Base-by-base conservation (phyloP, 352 stramenopile species). In the Globisporangium canariense region DNA sequence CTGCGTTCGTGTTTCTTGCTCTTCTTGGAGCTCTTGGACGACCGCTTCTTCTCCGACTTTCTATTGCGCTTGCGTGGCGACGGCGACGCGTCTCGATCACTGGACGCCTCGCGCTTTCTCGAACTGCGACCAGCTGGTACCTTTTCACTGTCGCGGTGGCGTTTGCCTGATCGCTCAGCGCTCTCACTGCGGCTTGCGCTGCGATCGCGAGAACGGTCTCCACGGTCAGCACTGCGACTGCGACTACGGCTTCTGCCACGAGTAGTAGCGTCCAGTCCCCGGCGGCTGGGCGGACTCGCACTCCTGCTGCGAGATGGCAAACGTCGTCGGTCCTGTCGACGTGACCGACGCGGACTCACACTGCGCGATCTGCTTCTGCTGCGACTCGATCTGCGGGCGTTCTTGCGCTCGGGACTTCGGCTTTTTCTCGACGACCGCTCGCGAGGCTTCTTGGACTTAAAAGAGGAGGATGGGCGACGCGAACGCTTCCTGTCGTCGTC, bases 1-100 rank as follows among this genome's bases (percentile, higher is more conserved):
- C 66, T 79, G 2, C 76, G 69, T 55, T 77, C 77, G 20, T 85
- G 67, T 28, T 84, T 85, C 64, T 71, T 83, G 62, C 76, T 77
- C 52, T 86, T 76, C 59, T 58, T 65, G 1, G 65, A 78, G 9
- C 65, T 65, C 62, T 73, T 80, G 46, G 56, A 49, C 28, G 70
- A 73, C 14, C 63, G 70, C 56, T 67, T 76, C 32, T 65, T 53
- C 47, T 75, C 49, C 8, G 49, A 16, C 16, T 50, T 74, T 13
- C 71, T 82, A 60, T 70, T 75, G 51, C 63, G 75, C 60, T 76
- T 85, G 25, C 60, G 52, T 6, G 52, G 32, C 9, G 45, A 50
- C 3, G 60, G 69, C 18, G 56, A 62, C 10, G 56, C 40, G 4
- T 62, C 56, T 58, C 52, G 10, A 2, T 58, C 52, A 11, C 46